Evolutionary conservation across 176 grass and related monocot genomes (phyloP), one percentile per base, ranked within the genome.

Genomic region (Tillandsia leiboldiana): DNA sequence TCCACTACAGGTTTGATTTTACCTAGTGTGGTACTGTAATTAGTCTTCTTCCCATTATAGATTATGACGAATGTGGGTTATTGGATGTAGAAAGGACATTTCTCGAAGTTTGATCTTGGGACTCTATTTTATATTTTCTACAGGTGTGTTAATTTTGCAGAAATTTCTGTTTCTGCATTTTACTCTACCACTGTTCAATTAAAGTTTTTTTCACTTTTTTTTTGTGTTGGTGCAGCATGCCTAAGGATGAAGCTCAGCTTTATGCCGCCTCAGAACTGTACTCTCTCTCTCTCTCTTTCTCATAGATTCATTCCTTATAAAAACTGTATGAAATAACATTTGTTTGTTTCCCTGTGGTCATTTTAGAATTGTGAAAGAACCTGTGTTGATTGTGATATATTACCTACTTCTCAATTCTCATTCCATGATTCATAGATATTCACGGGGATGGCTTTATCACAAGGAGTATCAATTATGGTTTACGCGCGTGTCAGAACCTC

Each of bases 221-320:
- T 13, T n/a, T 47, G 17, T 51, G 9, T 51, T 6, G 33, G 4
- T 77, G 65, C 75, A 77, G 75, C 24, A 77, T 77, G 75, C 75
- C 75, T 42, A 77, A 77, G 51, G 75, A 77, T 69, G 75, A 77
- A 61, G 66, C 52, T n/a, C 75, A 77, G 47, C 65, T 77, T 62
- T 77, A 58, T 69, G 75, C 75, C 15, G 75, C 75, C 8, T 69
- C 75, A 27, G 75, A 77, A 69, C 75, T 77, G 75, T 77, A 77
- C 9, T 18, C 51, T 49, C 51, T 26, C 51, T 2, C 7, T 58
- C n/a, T 51, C 11, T 51, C 29, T 20, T 28, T 9, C 47, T 26
- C 10, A 9, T 74, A 12, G 51, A 11, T 29, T 9, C 12, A 51
- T 13, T 17, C 12, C 0, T 12, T 11, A 24, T 53, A 42, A 42